phyloP scores from a whole-genome alignment of 2,329 filamentous ascomycete genomes.

The Xylaria sp. region DNA sequence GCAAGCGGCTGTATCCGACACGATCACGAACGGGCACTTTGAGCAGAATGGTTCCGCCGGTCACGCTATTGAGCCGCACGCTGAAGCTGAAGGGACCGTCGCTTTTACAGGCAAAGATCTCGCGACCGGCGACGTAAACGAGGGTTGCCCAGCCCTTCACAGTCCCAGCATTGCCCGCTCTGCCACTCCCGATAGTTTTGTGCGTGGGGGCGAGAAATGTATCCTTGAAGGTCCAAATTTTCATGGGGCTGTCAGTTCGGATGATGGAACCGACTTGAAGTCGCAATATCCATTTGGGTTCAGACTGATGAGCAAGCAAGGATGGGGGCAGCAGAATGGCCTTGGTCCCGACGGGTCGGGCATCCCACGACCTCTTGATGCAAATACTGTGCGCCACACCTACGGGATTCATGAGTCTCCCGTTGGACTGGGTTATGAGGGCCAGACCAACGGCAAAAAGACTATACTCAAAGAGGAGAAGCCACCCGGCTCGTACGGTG shows the following conservation, averaged over 20 bases:
- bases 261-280: conserved; percentile 9
- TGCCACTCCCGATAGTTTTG: conserved; percentile 22
- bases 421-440: neutral
- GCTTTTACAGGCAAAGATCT: neutral
- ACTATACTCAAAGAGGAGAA: neutral
- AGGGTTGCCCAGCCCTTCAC: conserved; percentile 2
- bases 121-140: neutral
- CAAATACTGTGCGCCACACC: neutral
- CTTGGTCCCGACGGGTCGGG: conserved; percentile 30
- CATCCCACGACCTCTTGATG: conserved; percentile 29
- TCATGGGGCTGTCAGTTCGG: neutral
- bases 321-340: conserved; percentile 19
- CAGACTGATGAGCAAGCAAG: conserved; percentile 24
- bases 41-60: neutral
- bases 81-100: neutral
- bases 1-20: neutral
- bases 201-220: conserved; percentile 18
- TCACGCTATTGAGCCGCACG: neutral
- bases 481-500: neutral
- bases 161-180: neutral
- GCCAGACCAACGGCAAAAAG: neutral
- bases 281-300: conserved; percentile 29
- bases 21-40: neutral
- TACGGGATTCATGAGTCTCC: neutral
- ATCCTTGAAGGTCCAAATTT: neutral